Percentiles rank a stretch among this genome's conserved stretches.
phyloP scores from a whole-genome alignment of 108 stramenopile genomes.

The Craspedostauros australis region DNA sequence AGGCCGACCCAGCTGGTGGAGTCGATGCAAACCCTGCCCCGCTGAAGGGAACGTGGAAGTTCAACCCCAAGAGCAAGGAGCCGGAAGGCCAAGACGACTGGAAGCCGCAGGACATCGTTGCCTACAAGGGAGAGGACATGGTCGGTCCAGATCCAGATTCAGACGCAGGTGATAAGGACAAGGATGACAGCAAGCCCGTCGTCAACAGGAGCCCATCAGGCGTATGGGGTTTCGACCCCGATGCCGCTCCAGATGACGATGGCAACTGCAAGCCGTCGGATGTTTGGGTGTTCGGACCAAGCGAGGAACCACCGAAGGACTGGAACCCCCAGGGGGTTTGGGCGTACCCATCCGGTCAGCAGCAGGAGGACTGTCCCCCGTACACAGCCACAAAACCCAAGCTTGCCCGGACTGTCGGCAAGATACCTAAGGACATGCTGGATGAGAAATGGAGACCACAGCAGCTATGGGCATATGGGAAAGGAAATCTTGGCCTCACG shows the following conservation, averaged over 20 bases:
- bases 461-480: neutral
- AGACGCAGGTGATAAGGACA: no score
- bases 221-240: conserved; percentile 12
- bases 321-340: conserved; percentile 14
- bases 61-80: conserved; percentile 5
- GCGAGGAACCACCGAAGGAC: conserved; percentile 8
- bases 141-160: no score
- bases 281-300: conserved; percentile 7
- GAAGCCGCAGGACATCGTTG: no score
- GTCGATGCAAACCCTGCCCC: no score
- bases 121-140: no score
- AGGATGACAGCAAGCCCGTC: no score
- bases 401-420: neutral
- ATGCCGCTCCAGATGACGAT: conserved; percentile 8
- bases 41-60: no score
- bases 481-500: neutral
- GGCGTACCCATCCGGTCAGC: neutral
- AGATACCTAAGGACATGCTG: no score
- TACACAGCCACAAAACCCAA: neutral
- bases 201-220: no score
- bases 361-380: neutral
- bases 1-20: no score
- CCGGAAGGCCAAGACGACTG: conserved; percentile 8
- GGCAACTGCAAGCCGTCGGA: conserved; percentile 13
- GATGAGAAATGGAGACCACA: no score